A percentile compares a stretch with the other conserved stretches of the same genome.
Conservation (phyloP, 2,329 filamentous ascomycete genomes). For the Xylariaceae sp. region DNA sequence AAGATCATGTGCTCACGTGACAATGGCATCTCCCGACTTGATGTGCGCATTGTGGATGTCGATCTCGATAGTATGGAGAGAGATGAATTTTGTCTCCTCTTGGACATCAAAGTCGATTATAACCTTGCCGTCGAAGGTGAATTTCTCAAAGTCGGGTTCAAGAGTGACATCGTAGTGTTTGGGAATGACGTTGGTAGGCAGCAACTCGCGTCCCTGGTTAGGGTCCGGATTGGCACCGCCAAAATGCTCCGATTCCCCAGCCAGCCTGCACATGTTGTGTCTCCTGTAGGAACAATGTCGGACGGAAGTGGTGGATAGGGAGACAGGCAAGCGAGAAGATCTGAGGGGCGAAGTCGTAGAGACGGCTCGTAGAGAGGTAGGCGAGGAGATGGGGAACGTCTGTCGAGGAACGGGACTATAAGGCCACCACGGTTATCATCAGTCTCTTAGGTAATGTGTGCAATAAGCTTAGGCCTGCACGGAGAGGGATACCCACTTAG, state of each 20-base stretch:
- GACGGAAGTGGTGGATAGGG: conserved; percentile 18
- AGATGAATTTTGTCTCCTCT: conserved; percentile 79
- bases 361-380: conserved; percentile 10
- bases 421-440: conserved; percentile 1
- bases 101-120: conserved; percentile 82
- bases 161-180: conserved; percentile 86
- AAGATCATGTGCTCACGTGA: conserved; percentile 36
- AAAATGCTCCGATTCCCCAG: conserved; percentile 51
- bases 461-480: conserved; percentile 5
- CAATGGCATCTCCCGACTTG: conserved; percentile 52
- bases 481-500: conserved; percentile 2
- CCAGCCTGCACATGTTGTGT: conserved; percentile 65
- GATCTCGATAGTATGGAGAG: conserved; percentile 83
- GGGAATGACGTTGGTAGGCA: conserved; percentile 91
- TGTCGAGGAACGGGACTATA: conserved; percentile 10
- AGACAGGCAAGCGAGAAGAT: conserved; percentile 15
- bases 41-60: conserved; percentile 74
- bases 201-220: conserved; percentile 64
- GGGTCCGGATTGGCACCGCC: conserved; percentile 56
- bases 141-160: conserved; percentile 84
- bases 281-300: conserved; percentile 69
- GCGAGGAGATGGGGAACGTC: conserved; percentile 14
- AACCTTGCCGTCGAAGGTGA: conserved; percentile 82
- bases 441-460: conserved; percentile 1
- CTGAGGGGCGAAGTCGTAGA: conserved; percentile 11